Percentiles rank a stretch among this genome's conserved stretches.
Conservation (phyloP, 306 rosid species). For the Arachis hypogaea region DNA sequence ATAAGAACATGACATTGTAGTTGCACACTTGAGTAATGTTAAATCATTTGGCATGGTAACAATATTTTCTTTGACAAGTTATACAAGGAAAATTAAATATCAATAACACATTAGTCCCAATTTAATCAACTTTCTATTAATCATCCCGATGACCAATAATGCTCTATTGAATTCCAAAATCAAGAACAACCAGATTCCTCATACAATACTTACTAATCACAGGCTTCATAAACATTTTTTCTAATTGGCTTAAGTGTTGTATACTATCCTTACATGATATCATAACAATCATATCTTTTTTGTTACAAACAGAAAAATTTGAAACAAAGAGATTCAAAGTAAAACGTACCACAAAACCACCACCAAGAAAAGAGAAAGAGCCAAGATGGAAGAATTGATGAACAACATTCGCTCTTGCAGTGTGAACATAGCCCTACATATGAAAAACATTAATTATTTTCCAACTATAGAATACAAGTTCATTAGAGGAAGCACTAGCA, state of each 20-base stretch:
- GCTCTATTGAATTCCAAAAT: too few species aligned
- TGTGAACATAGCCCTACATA: constrained; percentile 82
- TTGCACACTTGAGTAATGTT: constrained; percentile 30
- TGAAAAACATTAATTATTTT: constrained; percentile 39
- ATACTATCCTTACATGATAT: constrained; percentile 1
- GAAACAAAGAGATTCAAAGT: constrained; percentile 4
- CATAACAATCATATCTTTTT: neutral
- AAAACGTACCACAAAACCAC: constrained; percentile 88
- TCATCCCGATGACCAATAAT: too few species aligned
- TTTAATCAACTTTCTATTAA: neutral
- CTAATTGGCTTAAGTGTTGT: neutral
- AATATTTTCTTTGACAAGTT: constrained; percentile 33
- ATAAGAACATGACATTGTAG: constrained; percentile 40
- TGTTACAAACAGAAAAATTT: constrained; percentile 27
- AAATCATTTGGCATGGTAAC: neutral
- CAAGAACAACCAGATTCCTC: too few species aligned
- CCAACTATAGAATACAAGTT: neutral
- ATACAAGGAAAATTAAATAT: neutral
- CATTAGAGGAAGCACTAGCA: too few species aligned
- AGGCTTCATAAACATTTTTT: neutral
- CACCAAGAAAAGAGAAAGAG: constrained; percentile 83
- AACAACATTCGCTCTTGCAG: constrained; percentile 80
- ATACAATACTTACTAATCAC: neutral
- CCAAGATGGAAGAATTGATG: constrained; percentile 94
- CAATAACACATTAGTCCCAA: constrained; percentile 20